These are phyloP conservation scores for Phialocephala subalpina DNA, from an alignment of 2,329 filamentous ascomycete species.

Conservation along the genomic window DNA sequence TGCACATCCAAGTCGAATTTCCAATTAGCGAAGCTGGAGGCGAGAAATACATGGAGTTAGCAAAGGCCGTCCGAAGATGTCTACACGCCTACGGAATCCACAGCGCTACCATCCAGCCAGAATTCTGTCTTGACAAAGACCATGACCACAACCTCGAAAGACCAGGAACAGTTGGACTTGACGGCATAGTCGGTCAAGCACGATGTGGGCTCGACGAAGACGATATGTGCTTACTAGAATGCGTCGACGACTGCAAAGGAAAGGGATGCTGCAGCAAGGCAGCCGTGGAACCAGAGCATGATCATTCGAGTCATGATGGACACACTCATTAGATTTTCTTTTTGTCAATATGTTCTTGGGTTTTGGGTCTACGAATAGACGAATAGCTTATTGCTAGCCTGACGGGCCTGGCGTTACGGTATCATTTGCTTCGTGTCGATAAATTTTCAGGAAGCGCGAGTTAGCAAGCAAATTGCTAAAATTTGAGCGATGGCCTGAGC, in stretches of 20 bases:
- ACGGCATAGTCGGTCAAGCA: constrained; percentile 38
- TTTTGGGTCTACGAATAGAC: constrained; percentile 4
- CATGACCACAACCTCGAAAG: constrained; percentile 39
- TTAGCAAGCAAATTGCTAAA: not conserved
- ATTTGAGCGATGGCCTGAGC: not conserved
- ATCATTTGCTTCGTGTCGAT: not conserved
- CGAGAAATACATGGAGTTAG: constrained; percentile 88
- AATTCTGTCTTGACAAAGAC: constrained; percentile 70
- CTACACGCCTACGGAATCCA: constrained; percentile 97
- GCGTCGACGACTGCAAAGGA: constrained; percentile 45
- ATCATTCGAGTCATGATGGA: constrained; percentile 41
- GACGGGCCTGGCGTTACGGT: not conserved
- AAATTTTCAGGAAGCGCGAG: not conserved
- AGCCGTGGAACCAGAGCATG: constrained; percentile 33
- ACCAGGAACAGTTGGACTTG: constrained; percentile 32
- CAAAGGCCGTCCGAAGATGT: constrained; percentile 82
- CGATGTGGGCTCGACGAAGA: constrained; percentile 39
- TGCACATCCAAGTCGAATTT: constrained; percentile 93
- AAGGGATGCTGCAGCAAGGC: constrained; percentile 43
- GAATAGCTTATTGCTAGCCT: not conserved
- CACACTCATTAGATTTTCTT: constrained; percentile 41
- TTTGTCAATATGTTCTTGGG: constrained; percentile 8
- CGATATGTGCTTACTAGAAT: constrained; percentile 44
- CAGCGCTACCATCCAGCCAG: constrained; percentile 95
- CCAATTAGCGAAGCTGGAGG: constrained; percentile 84